Evolutionary conservation across 345 rosid species (phyloP).

Genomic region (Brassica nigra): DNA sequence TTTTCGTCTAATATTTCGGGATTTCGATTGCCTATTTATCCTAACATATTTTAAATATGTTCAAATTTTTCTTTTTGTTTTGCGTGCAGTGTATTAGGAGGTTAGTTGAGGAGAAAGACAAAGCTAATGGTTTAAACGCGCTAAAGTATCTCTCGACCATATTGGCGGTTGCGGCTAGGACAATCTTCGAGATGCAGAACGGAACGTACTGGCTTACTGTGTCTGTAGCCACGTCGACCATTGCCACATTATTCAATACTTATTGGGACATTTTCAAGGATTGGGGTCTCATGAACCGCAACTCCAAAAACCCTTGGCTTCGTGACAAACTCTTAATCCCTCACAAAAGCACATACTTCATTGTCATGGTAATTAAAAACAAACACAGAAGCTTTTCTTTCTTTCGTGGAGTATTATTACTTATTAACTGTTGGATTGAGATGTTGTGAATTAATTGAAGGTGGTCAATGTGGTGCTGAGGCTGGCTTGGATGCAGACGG

Average conservation of each 20-base stretch:
- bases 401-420: background rate
- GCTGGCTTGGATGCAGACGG: constrained; percentile 80
- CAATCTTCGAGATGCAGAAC: constrained; percentile 40
- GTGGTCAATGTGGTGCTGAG: constrained; percentile 65
- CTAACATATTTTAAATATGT: background rate
- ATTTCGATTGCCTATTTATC: background rate
- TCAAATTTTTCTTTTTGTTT: background rate
- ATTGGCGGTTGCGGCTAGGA: constrained; percentile 54
- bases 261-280: constrained; percentile 78
- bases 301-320: constrained; percentile 73
- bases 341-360: constrained; percentile 56
- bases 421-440: background rate
- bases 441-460: constrained; percentile 42
- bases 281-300: constrained; percentile 70
- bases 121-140: constrained; percentile 47
- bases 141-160: constrained; percentile 67
- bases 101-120: constrained; percentile 59
- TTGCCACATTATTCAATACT: constrained; percentile 55
- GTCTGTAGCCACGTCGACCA: constrained; percentile 53
- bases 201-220: constrained; percentile 47
- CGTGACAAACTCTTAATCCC: constrained; percentile 74
- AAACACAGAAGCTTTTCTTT: background rate
- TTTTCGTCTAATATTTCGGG: background rate
- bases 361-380: constrained; percentile 59
- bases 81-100: constrained; percentile 60